Evolutionary conservation across 2,329 filamentous ascomycete genomes (phyloP).

Genomic region (Celoporthe dispersa): DNA sequence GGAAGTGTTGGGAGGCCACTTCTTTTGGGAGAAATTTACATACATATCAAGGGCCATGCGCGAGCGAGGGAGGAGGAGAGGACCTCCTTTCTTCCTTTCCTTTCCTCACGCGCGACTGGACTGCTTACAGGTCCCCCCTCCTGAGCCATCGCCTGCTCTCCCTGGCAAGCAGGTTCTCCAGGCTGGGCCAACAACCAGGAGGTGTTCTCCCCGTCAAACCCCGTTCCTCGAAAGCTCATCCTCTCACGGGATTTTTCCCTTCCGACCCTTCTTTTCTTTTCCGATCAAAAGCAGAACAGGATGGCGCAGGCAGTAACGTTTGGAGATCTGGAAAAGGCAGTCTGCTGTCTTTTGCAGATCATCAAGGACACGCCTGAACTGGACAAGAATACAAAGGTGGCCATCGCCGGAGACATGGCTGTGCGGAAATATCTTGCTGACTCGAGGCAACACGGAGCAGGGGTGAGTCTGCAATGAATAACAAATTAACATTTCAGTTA

Average conservation of each 20-base stretch:
- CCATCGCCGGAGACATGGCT: slow-evolving; percentile 27
- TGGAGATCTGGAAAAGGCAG: slow-evolving; percentile 26
- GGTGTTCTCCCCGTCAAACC: background rate
- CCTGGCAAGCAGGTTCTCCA: background rate
- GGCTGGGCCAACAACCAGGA: slow-evolving; percentile 7
- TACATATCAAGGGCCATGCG: slow-evolving; percentile 15
- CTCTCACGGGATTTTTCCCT: background rate
- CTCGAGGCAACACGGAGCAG: slow-evolving; percentile 22
- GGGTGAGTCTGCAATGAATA: slow-evolving; percentile 15
- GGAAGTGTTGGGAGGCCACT: background rate
- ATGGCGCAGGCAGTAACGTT: slow-evolving; percentile 18
- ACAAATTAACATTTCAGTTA: background rate
- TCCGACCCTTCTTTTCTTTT: background rate
- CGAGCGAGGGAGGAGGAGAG: background rate
- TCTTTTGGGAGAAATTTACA: slow-evolving; percentile 17
- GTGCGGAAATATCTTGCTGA: slow-evolving; percentile 24
- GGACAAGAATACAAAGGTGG: slow-evolving; percentile 24
- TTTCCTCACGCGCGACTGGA: background rate
- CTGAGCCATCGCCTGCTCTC: slow-evolving; percentile 1
- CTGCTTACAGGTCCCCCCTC: background rate
- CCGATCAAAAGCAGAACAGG: background rate
- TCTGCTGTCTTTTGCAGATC: slow-evolving; percentile 29
- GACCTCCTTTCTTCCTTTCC: background rate
- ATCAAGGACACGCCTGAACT: slow-evolving; percentile 30
- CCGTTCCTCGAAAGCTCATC: background rate